phyloP scores from a whole-genome alignment of 164 flowering plant genomes.

The Chloranthus sessilifolius region DNA sequence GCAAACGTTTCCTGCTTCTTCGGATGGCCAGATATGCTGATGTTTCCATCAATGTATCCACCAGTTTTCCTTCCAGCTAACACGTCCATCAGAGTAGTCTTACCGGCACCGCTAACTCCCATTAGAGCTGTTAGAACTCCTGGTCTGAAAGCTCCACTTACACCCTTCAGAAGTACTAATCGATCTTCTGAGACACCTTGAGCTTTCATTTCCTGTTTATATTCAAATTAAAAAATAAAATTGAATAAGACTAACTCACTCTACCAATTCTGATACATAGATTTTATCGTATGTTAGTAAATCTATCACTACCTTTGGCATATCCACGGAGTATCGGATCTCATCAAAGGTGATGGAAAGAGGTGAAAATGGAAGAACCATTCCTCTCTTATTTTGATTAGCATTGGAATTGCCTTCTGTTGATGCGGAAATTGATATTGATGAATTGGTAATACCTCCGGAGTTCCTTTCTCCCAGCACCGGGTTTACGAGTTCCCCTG shows the following conservation, averaged over 20 bases:
- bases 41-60: constrained; percentile 41
- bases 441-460: neutral
- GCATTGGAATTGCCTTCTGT: constrained; percentile 6
- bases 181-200: constrained; percentile 29
- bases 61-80: constrained; percentile 49
- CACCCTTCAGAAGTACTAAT: constrained; percentile 33
- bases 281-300: neutral
- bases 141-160: constrained; percentile 49
- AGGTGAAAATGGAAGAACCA: constrained; percentile 70
- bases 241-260: neutral
- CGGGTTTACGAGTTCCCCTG: constrained; percentile 8
- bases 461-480: constrained; percentile 7
- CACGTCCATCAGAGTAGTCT: constrained; percentile 51
- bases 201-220: constrained; percentile 37
- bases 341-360: constrained; percentile 57
- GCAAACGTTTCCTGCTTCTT: constrained; percentile 53
- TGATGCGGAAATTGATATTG: neutral
- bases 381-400: constrained; percentile 37
- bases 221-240: neutral
- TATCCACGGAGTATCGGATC: constrained; percentile 44
- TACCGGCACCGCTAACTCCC: constrained; percentile 63
- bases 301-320: constrained; percentile 22
- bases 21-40: constrained; percentile 41
- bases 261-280: neutral
- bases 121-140: constrained; percentile 55